Percentiles rank a stretch among this genome's conserved stretches.
phyloP scores from a whole-genome alignment of 805 yeast genomes.

The Lipomyces orientalis region DNA sequence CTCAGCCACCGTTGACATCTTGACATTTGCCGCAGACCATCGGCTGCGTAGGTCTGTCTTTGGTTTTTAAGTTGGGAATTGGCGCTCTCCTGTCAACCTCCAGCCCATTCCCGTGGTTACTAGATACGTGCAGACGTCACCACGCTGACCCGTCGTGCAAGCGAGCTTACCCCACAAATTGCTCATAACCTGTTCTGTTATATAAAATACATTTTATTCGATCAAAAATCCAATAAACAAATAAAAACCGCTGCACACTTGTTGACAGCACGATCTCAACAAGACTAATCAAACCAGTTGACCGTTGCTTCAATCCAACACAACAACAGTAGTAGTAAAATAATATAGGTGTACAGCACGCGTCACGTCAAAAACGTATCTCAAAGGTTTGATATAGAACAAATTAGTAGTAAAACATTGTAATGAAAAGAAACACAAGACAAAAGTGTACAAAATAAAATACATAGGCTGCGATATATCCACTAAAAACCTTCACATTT shows the following conservation, averaged over 20 bases:
- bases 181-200: neutral
- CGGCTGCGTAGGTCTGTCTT: neutral
- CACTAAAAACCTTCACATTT: neutral
- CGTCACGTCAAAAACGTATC: neutral
- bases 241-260: too few species aligned
- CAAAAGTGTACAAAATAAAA: neutral
- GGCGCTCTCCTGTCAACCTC: too few species aligned
- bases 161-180: neutral
- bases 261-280: too few species aligned
- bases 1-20: neutral
- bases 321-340: neutral
- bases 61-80: neutral
- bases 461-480: neutral
- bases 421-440: neutral
- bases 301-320: neutral
- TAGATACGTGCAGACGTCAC: too few species aligned
- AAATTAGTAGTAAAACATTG: neutral
- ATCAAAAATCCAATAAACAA: neutral
- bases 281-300: too few species aligned
- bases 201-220: neutral
- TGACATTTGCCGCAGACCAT: neutral
- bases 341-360: neutral
- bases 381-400: neutral
- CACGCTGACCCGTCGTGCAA: too few species aligned
- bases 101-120: too few species aligned